Evolutionary conservation across 164 flowering plant species (phyloP).

Genomic region (Tinospora cordifolia): DNA sequence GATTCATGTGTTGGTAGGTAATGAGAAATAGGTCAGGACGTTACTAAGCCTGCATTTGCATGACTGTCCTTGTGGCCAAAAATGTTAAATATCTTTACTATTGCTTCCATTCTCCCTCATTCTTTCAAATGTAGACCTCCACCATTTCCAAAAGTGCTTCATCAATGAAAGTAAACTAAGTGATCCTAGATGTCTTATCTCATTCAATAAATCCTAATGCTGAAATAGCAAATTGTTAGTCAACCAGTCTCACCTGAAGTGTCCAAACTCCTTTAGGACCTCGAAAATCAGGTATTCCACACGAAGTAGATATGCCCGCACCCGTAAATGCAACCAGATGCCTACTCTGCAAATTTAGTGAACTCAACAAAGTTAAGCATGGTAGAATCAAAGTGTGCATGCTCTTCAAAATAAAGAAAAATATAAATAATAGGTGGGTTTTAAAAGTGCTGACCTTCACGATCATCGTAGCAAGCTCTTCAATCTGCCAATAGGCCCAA

Average conservation of each 20-base stretch:
- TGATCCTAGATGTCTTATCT: neutral
- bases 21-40: too few relatives aligned
- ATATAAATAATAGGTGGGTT: neutral
- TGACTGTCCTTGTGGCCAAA: too few relatives aligned
- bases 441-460: slow-evolving; percentile 40
- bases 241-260: slow-evolving; percentile 60
- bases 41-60: too few relatives aligned
- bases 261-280: slow-evolving; percentile 99
- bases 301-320: slow-evolving; percentile 98
- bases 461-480: slow-evolving; percentile 53
- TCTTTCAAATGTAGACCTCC: too few relatives aligned
- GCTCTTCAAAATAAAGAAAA: neutral
- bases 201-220: neutral
- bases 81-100: too few relatives aligned
- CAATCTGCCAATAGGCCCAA: slow-evolving; percentile 67
- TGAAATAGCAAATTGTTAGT: neutral
- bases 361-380: slow-evolving; percentile 3
- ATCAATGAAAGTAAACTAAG: neutral
- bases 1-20: too few relatives aligned
- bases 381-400: neutral
- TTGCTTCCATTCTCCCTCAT: too few relatives aligned
- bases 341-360: slow-evolving; percentile 68
- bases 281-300: slow-evolving; percentile 99
- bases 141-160: neutral
- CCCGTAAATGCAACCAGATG: slow-evolving; percentile 97